phyloP scores from a whole-genome alignment of 768 basidiomycete genomes.

The Auriscalpium orientale region DNA sequence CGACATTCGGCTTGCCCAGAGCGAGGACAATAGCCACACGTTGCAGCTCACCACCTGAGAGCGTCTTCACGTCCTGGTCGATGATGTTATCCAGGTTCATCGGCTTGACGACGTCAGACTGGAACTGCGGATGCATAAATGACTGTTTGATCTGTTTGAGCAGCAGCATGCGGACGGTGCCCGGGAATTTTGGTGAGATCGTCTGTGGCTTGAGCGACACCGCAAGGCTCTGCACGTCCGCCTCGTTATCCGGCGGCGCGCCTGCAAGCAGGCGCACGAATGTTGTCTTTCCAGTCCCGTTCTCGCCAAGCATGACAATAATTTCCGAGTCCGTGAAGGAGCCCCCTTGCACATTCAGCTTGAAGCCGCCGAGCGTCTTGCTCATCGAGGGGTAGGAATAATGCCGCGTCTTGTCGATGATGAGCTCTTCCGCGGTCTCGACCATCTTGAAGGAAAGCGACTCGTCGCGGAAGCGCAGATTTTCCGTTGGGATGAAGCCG shows the following conservation, averaged over 20 bases:
- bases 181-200: constrained; percentile 95
- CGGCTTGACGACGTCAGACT: constrained; percentile 94
- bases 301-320: constrained; percentile 98
- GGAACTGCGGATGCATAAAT: constrained; percentile 99
- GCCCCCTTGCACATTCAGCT: constrained; percentile 85
- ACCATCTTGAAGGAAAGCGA: constrained; percentile 96
- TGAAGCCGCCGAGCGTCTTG: constrained; percentile 93
- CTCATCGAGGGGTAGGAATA: constrained; percentile 94
- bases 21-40: constrained; percentile 94
- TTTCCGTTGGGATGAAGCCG: constrained; percentile 97
- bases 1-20: constrained; percentile 76
- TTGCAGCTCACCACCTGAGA: constrained; percentile 98
- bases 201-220: constrained; percentile 83
- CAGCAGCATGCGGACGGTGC: constrained; percentile 91
- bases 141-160: constrained; percentile 90
- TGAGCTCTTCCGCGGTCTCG: constrained; percentile 88
- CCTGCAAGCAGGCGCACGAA: constrained; percentile 94
- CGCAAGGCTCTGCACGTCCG: constrained; percentile 67
- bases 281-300: constrained; percentile 98
- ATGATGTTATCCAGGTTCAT: constrained; percentile 93
- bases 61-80: constrained; percentile 96
- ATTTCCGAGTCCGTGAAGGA: constrained; percentile 99
- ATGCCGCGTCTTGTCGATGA: constrained; percentile 80
- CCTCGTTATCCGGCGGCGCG: constrained; percentile 80
- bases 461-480: constrained; percentile 95